Percentiles rank a stretch among this genome's conserved stretches.
These are phyloP conservation scores for Spathaspora arborariae DNA, from an alignment of 805 yeast species.

Conservation along the genomic window DNA sequence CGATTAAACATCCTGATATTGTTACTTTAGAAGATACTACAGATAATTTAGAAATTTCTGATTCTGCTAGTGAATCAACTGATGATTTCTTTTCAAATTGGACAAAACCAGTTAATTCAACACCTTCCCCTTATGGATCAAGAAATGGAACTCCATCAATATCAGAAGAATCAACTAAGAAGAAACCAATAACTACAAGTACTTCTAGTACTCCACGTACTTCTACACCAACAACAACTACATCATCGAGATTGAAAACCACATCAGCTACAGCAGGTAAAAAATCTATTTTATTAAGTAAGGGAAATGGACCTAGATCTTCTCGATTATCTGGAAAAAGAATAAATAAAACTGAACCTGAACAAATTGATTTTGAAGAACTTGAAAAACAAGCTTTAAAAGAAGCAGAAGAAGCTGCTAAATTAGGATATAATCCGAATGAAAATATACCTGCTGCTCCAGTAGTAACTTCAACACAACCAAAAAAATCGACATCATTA, in stretches of 20 bases:
- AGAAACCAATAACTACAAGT: conserved; percentile 24
- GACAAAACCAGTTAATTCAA: conserved; percentile 69
- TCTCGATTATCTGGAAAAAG: conserved; percentile 55
- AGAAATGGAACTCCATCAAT: conserved; percentile 42
- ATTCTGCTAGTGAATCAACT: conserved; percentile 35
- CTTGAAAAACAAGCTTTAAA: conserved; percentile 73
- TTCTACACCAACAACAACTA: conserved; percentile 8
- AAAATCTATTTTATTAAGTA: conserved; percentile 43
- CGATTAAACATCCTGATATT: conserved; percentile 64
- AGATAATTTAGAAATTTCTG: conserved; percentile 19
- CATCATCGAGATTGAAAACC: conserved; percentile 14
- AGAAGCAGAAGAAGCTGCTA: conserved; percentile 69
- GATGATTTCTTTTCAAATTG: conserved; percentile 92
- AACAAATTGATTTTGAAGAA: conserved; percentile 52
- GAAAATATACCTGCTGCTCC: conserved; percentile 4
- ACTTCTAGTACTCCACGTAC: conserved; percentile 13
- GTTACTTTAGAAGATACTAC: conserved; percentile 57
- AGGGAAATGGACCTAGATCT: conserved; percentile 50
- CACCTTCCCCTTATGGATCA: conserved; percentile 50
- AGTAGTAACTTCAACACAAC: conserved; percentile 5
- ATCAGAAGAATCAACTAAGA: conserved; percentile 31
- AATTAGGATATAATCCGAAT: conserved; percentile 49
- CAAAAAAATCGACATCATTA: conserved; percentile 14
- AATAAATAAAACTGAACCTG: conserved; percentile 43
- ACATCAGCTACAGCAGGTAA: conserved; percentile 16